Evolutionary conservation across 495 filamentous ascomycete genomes (phyloP).

Genomic region (Xylaria sp.): DNA sequence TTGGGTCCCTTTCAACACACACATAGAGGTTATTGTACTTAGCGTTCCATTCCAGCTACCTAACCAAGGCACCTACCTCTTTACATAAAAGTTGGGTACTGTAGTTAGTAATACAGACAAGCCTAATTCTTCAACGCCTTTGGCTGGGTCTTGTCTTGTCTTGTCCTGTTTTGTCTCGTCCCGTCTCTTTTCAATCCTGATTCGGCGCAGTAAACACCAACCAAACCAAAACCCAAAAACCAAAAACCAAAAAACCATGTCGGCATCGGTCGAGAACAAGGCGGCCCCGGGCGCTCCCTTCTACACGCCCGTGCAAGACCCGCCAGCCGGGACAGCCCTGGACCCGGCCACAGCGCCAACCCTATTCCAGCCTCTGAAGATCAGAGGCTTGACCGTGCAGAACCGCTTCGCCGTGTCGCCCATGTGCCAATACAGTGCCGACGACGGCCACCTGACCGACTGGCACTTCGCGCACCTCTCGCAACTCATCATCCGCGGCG

Average conservation of each 20-base stretch:
- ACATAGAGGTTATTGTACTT: neutral
- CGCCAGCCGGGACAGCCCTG: constrained; percentile 61
- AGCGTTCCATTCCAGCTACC: no score
- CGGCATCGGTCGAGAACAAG: constrained; percentile 36
- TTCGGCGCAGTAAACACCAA: no score
- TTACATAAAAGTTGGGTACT: neutral
- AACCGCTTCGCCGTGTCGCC: constrained; percentile 71
- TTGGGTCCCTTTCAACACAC: neutral
- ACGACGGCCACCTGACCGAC: constrained; percentile 71
- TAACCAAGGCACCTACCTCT: no score
- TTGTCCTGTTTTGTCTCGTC: no score
- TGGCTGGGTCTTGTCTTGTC: neutral
- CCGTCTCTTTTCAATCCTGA: no score
- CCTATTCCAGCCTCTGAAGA: constrained; percentile 68
- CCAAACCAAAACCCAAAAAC: no score
- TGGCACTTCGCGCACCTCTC: constrained; percentile 73
- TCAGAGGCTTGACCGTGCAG: constrained; percentile 71
- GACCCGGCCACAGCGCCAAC: constrained; percentile 60
- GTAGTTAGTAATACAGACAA: neutral
- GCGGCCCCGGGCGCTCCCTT: constrained; percentile 52
- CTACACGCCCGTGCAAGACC: constrained; percentile 66
- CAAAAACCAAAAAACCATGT: no score
- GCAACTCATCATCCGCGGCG: constrained; percentile 68
- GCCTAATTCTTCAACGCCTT: neutral
- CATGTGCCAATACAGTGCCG: constrained; percentile 75